Conservation (phyloP, 1,284 basidiomycete genomes). For the Rhodofomes roseus region DNA sequence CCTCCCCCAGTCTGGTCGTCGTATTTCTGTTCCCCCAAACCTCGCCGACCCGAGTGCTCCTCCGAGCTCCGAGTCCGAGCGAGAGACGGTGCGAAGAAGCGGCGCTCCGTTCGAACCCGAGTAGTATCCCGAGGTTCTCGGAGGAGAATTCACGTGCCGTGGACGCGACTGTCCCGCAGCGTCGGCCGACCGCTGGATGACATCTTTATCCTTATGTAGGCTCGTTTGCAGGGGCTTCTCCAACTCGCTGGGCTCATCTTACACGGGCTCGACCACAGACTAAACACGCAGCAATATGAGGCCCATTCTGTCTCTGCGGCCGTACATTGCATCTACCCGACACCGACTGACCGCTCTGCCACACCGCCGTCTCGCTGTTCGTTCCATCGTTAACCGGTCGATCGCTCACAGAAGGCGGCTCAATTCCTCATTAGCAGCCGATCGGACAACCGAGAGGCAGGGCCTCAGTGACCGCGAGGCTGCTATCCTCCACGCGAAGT, state of each 20-base stretch:
- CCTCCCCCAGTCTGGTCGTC: too few relatives aligned
- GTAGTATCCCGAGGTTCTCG: background rate
- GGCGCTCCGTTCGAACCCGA: too few relatives aligned
- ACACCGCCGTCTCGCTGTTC: conserved; percentile 9
- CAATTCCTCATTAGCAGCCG: conserved; percentile 16
- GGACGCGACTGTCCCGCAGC: background rate
- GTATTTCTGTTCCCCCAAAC: too few relatives aligned
- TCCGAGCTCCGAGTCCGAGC: too few relatives aligned
- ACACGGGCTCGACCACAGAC: too few relatives aligned
- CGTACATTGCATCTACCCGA: conserved; percentile 6
- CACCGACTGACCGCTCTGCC: conserved; percentile 9
- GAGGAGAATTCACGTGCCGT: background rate
- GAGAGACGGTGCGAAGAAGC: too few relatives aligned
- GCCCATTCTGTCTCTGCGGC: conserved; percentile 6
- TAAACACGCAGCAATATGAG: background rate
- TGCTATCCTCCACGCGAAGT: background rate
- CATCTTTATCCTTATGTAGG: background rate
- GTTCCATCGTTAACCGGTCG: conserved; percentile 9
- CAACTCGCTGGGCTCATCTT: background rate
- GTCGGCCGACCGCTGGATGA: background rate
- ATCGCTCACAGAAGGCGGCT: conserved; percentile 10
- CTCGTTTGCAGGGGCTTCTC: background rate
- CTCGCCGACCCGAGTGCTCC: too few relatives aligned
- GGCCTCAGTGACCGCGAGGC: conserved; percentile 1
- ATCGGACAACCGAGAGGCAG: background rate